Base-by-base conservation (phyloP, 108 stramenopile genomes). In the Cylindrotheca fusiformis region DNA sequence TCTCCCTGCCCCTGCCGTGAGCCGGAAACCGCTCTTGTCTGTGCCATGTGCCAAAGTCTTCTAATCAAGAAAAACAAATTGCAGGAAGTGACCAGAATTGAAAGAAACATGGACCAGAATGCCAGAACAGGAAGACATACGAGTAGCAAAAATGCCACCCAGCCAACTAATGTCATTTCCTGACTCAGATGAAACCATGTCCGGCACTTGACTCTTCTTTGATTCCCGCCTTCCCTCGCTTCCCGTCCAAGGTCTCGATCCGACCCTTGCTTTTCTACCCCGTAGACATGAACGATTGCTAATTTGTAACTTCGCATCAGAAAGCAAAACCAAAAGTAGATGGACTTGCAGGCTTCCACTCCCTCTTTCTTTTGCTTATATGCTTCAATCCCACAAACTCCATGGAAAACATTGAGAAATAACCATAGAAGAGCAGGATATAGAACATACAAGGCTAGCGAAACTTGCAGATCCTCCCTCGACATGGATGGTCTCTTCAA, bases 401-500 rank as follows among this genome's bases (percentile, higher is more conserved):
- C 70, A 62, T 71, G 70, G 23, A 71, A 71, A 30, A 61, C 61
- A 32, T 71, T 60, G 55, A 71, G 60, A 18, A 71, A 48, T 25
- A 71, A 41, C 49, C 59, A 71, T n/a, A 71, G 48, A 26, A 71
- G 58, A 20, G 70, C 70, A 2, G 70, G 70, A 58, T 71, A 71
- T 25, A 71, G 47, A 30, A 63, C 62, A 41, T 71, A 71, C 21
- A 71, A 48, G 6, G 59, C 70, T 47, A 71, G 31, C 4, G 70
- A 61, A 4, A 71, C 59, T 21, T 52, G 53, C 17, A 71, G 28
- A 57, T 71, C 70, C 33, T 71, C 36, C 14, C 36, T 6, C 6
- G 36, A 41, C 36, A 41, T 41, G 10, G 36, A 41, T 41, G 10
- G 36, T 41, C 36, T 6, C 36, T 41, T 41, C 36, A 41, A 10